Percentiles rank a stretch among this genome's conserved stretches.
These are phyloP conservation scores for Kodamaea hsintzibuensis DNA, from an alignment of 805 yeast genomes.

Conservation along the genomic window DNA sequence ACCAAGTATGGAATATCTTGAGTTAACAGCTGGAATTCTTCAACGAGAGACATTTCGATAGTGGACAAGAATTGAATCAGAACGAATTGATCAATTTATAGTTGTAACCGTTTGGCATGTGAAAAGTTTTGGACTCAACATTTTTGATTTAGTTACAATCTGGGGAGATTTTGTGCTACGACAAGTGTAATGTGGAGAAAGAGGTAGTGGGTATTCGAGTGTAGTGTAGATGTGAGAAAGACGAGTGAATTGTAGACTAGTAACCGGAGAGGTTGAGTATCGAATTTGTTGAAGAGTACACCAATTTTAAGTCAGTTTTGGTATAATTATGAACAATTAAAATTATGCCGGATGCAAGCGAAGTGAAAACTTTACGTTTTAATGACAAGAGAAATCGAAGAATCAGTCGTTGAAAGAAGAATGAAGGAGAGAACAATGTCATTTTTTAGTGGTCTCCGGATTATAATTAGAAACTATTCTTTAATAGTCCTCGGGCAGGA, in stretches of 20 bases:
- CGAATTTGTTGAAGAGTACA: not conserved
- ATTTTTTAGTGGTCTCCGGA: too few relatives aligned
- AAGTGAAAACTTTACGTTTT: not conserved
- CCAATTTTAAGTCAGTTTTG: too few relatives aligned
- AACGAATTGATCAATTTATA: not conserved
- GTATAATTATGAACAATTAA: not conserved
- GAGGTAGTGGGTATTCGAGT: not conserved
- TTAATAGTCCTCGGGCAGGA: too few relatives aligned
- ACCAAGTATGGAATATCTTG: conserved; percentile 21
- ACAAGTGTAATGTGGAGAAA: not conserved
- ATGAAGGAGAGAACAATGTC: not conserved
- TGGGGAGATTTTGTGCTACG: not conserved
- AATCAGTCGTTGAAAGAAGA: not conserved
- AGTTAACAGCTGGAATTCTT: conserved; percentile 10
- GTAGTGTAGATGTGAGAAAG: not conserved
- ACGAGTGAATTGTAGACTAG: not conserved
- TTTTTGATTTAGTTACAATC: not conserved
- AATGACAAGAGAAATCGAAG: not conserved
- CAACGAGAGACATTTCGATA: conserved; percentile 6
- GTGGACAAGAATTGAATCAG: not conserved
- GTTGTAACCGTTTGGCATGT: not conserved
- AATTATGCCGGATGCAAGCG: not conserved
- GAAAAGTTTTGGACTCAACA: conserved; percentile 3
- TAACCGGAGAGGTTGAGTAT: too few relatives aligned
- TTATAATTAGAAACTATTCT: too few relatives aligned